Percentiles rank a stretch among this genome's conserved stretches.
These are phyloP conservation scores for Croton laevigatus DNA, from an alignment of 441 rosid species.

Conservation along the genomic window DNA sequence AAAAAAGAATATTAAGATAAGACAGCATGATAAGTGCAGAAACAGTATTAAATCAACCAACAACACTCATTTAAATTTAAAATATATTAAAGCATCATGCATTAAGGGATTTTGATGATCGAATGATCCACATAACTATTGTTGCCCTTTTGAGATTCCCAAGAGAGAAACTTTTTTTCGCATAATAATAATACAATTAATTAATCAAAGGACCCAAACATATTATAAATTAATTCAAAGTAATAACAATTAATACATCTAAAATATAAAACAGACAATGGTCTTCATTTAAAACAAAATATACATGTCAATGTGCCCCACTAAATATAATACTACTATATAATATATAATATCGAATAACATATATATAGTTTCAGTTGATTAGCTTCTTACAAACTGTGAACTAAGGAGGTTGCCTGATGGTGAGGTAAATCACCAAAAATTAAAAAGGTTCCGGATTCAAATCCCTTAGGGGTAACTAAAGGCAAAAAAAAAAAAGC, in stretches of 20 bases:
- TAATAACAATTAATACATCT: not conserved
- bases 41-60: conserved; percentile 15
- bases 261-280: conserved; percentile 3
- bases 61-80: no score
- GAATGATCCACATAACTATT: conserved; percentile 9
- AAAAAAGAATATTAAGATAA: conserved; percentile 21
- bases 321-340: not conserved
- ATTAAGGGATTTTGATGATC: not conserved
- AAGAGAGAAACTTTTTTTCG: conserved; percentile 15
- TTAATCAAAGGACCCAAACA: conserved; percentile 7
- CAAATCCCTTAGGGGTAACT: no score
- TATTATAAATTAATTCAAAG: not conserved
- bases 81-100: not conserved
- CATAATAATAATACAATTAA: conserved; percentile 7
- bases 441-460: no score
- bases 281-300: not conserved
- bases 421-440: no score
- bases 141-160: conserved; percentile 21
- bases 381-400: no score
- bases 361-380: no score
- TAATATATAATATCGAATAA: no score
- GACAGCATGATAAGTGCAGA: conserved; percentile 25
- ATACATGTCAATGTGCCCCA: conserved; percentile 25
- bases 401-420: no score
- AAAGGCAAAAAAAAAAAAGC: no score